Percentiles rank a stretch among this genome's conserved stretches.
Conservation (phyloP, 495 filamentous ascomycete species). For the Penicillium manginii region DNA sequence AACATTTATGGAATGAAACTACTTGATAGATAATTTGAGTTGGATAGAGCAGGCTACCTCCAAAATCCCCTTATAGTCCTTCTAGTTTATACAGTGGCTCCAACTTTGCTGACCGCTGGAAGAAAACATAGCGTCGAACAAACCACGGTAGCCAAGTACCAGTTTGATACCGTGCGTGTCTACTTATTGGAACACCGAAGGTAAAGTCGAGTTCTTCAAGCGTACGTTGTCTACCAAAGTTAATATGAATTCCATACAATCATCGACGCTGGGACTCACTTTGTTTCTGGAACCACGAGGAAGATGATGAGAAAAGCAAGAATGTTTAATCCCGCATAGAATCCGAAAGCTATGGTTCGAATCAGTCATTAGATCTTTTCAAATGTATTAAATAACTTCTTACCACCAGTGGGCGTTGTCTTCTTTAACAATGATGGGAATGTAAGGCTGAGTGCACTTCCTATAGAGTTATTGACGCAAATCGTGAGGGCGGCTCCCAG, state of each 20-base stretch:
- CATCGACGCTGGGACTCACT: constrained; percentile 5
- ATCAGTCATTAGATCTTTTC: constrained; percentile 55
- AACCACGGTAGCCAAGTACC: constrained; percentile 66
- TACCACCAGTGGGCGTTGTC: constrained; percentile 70
- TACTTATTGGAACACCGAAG: constrained; percentile 67
- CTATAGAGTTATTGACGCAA: constrained; percentile 21
- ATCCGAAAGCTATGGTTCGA: constrained; percentile 43
- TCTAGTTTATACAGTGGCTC: constrained; percentile 68
- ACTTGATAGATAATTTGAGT: too few species aligned
- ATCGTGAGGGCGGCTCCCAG: constrained; percentile 14
- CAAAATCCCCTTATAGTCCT: constrained; percentile 9
- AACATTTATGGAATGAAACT: not conserved
- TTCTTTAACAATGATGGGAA: constrained; percentile 73
- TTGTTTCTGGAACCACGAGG: constrained; percentile 72
- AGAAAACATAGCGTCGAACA: constrained; percentile 62
- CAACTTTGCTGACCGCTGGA: constrained; percentile 56
- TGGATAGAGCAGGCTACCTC: too few species aligned
- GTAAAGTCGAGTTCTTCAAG: constrained; percentile 83
- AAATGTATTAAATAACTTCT: constrained; percentile 61
- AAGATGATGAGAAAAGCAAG: constrained; percentile 72
- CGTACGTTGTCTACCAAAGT: constrained; percentile 62
- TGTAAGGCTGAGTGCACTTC: constrained; percentile 34
- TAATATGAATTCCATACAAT: not conserved
- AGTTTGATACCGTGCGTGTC: constrained; percentile 65
- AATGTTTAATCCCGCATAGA: constrained; percentile 63